Conservation (phyloP, 352 stramenopile genomes). For the Peronospora destructor region DNA sequence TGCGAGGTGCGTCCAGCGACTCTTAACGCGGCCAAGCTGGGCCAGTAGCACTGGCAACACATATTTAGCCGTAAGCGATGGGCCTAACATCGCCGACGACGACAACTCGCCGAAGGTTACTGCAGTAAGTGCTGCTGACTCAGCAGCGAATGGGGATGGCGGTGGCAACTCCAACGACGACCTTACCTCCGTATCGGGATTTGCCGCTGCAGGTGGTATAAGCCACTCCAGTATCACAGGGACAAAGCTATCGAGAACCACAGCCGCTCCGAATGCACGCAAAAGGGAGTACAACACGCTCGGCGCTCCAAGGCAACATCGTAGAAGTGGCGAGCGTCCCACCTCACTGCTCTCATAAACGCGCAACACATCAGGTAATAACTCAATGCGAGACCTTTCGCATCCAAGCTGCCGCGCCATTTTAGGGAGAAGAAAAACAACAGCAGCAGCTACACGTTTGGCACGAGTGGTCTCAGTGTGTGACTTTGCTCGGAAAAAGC, state of each 20-base stretch:
- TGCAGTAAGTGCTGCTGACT: constrained; percentile 38
- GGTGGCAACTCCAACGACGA: constrained; percentile 16
- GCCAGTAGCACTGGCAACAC: constrained; percentile 48
- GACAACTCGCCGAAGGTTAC: constrained; percentile 46
- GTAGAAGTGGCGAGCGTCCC: constrained; percentile 16
- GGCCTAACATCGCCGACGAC: constrained; percentile 43
- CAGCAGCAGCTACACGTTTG: constrained; percentile 42
- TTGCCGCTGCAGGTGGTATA: constrained; percentile 18
- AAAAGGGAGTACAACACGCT: constrained; percentile 42
- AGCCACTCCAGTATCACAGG: constrained; percentile 69
- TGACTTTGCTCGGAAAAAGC: constrained; percentile 43
- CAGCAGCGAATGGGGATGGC: constrained; percentile 33
- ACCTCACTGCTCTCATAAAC: constrained; percentile 56
- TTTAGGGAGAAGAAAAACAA: constrained; percentile 50
- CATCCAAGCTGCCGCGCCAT: constrained; percentile 40
- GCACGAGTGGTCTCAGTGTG: constrained; percentile 36
- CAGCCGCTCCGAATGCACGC: constrained; percentile 37
- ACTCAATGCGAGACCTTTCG: constrained; percentile 23
- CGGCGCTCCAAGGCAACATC: constrained; percentile 40
- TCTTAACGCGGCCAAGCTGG: constrained; percentile 43
- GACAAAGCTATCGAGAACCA: constrained; percentile 47
- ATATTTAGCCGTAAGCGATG: constrained; percentile 56
- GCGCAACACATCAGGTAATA: constrained; percentile 42
- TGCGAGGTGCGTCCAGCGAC: constrained; percentile 51
- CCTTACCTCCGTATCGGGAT: constrained; percentile 9